Conservation (phyloP, 441 rosid genomes). For the Macaranga tanarius region DNA sequence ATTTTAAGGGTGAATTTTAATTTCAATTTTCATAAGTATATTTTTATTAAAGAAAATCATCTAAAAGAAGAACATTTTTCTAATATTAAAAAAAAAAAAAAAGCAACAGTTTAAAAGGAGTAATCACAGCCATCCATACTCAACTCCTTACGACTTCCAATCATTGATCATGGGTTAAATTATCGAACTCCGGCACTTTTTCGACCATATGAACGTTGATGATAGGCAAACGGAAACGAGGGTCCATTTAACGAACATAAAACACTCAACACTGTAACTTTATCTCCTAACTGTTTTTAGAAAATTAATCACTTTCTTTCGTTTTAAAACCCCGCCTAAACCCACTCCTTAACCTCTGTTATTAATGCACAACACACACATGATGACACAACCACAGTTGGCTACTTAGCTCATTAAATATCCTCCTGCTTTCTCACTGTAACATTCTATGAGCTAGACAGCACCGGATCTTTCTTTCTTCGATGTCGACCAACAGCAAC, state of each 20-base stretch:
- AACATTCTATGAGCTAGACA: constrained; percentile 21
- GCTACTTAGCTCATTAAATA: background rate
- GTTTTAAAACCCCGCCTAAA: constrained; percentile 41
- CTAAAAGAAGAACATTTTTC: too few relatives aligned
- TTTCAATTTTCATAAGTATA: too few relatives aligned
- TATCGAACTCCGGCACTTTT: too few relatives aligned
- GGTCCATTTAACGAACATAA: background rate
- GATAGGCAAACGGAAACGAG: background rate
- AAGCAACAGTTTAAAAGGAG: background rate
- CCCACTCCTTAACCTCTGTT: constrained; percentile 22
- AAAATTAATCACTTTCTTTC: background rate
- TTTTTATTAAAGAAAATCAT: too few relatives aligned
- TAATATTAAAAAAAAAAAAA: background rate
- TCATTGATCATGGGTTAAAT: too few relatives aligned
- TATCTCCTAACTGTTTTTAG: background rate
- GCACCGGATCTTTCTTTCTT: constrained; percentile 3
- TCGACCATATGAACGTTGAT: background rate
- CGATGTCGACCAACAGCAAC: constrained; percentile 20
- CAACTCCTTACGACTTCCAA: too few relatives aligned
- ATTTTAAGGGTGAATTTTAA: too few relatives aligned
- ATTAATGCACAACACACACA: background rate
- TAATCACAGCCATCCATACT: too few relatives aligned
- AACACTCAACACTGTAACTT: background rate
- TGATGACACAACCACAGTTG: background rate
- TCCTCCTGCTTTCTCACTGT: background rate